Conservation (phyloP, 345 rosid genomes). For the Pistacia vera region DNA sequence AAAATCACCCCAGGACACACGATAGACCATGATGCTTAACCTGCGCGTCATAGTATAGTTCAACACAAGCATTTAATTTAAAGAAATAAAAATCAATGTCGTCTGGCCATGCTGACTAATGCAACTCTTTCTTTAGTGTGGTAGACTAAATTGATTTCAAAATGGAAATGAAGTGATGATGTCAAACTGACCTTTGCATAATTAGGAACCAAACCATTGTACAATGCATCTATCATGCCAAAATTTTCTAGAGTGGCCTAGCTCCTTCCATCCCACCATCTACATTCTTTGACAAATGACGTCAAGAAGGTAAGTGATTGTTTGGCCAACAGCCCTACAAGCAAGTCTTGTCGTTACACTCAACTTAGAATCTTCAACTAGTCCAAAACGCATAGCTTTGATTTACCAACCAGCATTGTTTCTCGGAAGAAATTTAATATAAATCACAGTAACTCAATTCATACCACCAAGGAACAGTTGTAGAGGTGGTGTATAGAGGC, state of each 20-base stretch:
- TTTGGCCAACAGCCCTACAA: constrained; percentile 98
- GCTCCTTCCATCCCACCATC: constrained; percentile 96
- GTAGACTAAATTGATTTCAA: background rate
- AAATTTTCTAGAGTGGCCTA: constrained; percentile 58
- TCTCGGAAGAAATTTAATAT: background rate
- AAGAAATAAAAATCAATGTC: background rate
- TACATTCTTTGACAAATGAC: constrained; percentile 98
- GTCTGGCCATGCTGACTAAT: background rate
- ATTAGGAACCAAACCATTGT: constrained; percentile 97
- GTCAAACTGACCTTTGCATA: constrained; percentile 77
- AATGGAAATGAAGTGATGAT: background rate
- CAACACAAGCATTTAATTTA: too few relatives aligned
- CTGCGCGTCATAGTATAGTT: too few relatives aligned
- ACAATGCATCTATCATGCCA: constrained; percentile 92
- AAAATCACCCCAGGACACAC: too few relatives aligned
- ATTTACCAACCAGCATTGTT: constrained; percentile 16
- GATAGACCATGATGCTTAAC: too few relatives aligned
- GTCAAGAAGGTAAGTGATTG: constrained; percentile 96
- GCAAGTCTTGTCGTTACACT: constrained; percentile 82
- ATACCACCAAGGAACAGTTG: background rate
- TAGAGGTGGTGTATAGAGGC: background rate
- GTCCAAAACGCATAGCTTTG: constrained; percentile 61
- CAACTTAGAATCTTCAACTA: constrained; percentile 76
- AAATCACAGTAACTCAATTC: background rate
- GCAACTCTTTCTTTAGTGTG: background rate